A percentile compares a stretch with the other conserved stretches of the same genome.
phyloP scores from a whole-genome alignment of 768 basidiomycete species.

The Tricholoma furcatifolium region DNA sequence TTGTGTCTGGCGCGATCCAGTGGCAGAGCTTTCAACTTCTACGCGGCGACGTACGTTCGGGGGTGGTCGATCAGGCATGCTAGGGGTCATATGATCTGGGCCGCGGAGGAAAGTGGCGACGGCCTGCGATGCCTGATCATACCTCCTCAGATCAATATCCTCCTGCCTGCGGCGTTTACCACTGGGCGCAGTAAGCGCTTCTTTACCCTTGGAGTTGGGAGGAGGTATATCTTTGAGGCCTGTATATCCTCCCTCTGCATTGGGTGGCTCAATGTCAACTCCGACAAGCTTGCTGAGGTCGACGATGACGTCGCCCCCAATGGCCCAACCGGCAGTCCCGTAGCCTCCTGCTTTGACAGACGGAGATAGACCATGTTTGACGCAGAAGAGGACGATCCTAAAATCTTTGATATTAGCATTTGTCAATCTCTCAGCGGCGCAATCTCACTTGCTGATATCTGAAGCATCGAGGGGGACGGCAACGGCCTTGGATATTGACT shows the following conservation, averaged over 20 bases:
- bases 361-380: constrained; percentile 63
- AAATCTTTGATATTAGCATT: background rate
- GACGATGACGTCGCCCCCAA: constrained; percentile 83
- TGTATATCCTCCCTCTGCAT: constrained; percentile 51
- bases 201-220: constrained; percentile 57
- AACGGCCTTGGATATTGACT: constrained; percentile 57
- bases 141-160: constrained; percentile 48
- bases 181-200: constrained; percentile 17
- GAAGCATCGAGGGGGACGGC: constrained; percentile 74
- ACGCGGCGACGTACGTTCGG: constrained; percentile 36
- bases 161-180: constrained; percentile 61
- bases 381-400: constrained; percentile 74
- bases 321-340: constrained; percentile 87
- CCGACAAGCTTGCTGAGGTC: constrained; percentile 73
- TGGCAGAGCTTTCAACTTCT: constrained; percentile 13
- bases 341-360: constrained; percentile 91
- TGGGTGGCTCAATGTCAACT: constrained; percentile 65
- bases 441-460: constrained; percentile 78
- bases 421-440: background rate
- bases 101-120: constrained; percentile 53
- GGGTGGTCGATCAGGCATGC: constrained; percentile 27
- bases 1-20: constrained; percentile 12
- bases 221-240: constrained; percentile 56
- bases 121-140: constrained; percentile 52
- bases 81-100: constrained; percentile 22